Evolutionary conservation across 768 basidiomycete genomes (phyloP), one percentile per base, ranked within the genome.

Genomic region (Krasilnikovozyma curviuscula): DNA sequence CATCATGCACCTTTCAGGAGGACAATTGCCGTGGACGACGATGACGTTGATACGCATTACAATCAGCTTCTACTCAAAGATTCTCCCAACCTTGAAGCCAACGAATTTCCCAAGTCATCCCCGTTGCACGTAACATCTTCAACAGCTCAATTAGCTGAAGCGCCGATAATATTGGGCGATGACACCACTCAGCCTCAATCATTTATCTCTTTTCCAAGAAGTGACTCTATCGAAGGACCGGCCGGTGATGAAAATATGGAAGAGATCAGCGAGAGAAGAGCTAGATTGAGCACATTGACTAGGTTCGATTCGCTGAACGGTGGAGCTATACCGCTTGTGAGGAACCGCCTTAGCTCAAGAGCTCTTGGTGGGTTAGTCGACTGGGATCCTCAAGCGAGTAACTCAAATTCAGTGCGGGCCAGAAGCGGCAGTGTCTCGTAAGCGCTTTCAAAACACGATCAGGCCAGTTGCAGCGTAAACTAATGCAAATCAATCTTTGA

Each of bases 1-100:
- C 60, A 60, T 3, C 57, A 61, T 3, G 64, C 65, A 4, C 68
- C 68, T 2, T 69, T 69, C 48, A 54, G 68, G 19, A 48, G 66
- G 27, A 61, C 59, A 0, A 58, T 67, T 30, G 63, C 61, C 9
- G 67, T 66, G 8, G 67, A 66, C 31, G 62, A 65, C 29, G 52
- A 57, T 23, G 54, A 51, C 1, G 41, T 16, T 13, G 39, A 12
- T 34, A 46, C 4, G 44, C 9, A 21, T 33, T 24, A 33, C 44
- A 43, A 13, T 19, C 13, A 32, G 32, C 24, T 6, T 34, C 31
- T n/a, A n/a, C 16, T 14, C 50, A 16, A 28, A 34, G 39, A 19
- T 25, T 34, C 43, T 25, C 31, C 25, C 38, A 39, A 32, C 23
- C 7, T 41, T 34, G 30, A 12, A 38, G 25, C n/a, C 40, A 31